phyloP scores from a whole-genome alignment of 768 basidiomycete genomes.

The Amyloporia xantha region DNA sequence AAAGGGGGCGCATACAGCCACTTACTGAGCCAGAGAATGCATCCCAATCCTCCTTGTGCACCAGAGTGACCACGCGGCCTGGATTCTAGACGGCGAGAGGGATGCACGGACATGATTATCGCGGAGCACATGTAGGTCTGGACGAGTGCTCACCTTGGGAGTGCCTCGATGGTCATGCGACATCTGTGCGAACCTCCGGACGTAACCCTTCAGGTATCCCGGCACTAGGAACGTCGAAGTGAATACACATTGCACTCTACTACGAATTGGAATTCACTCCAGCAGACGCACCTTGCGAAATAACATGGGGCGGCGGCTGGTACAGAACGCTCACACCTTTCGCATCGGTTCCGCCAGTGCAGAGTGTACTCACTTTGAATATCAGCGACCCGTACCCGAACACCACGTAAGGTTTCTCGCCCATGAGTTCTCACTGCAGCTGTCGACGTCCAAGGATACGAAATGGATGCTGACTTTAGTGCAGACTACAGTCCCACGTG shows the following conservation, averaged over 20 bases:
- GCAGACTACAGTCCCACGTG: too few species aligned
- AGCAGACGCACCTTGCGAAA: constrained; percentile 55
- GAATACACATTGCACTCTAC: too few species aligned
- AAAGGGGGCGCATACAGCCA: background rate
- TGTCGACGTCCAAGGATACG: too few species aligned
- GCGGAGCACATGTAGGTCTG: background rate
- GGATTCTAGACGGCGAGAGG: constrained; percentile 45
- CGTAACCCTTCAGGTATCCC: constrained; percentile 87
- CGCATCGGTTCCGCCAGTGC: background rate
- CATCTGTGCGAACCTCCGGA: constrained; percentile 83
- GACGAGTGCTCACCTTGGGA: constrained; percentile 47
- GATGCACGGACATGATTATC: background rate
- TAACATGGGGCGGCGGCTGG: constrained; percentile 79
- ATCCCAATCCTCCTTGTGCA: constrained; percentile 88
- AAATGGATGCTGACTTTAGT: too few species aligned
- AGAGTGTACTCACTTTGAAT: constrained; percentile 58
- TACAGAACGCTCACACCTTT: background rate
- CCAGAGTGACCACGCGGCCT: constrained; percentile 84
- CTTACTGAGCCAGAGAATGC: constrained; percentile 60
- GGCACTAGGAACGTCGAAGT: constrained; percentile 40
- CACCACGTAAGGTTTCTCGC: constrained; percentile 49
- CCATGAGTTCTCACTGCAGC: too few species aligned
- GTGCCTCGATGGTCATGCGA: constrained; percentile 94
- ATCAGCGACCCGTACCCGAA: constrained; percentile 94
- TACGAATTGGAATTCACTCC: too few species aligned